Evolutionary conservation across 208 protist species (phyloP).

Genomic region (Porcisia deanei): DNA sequence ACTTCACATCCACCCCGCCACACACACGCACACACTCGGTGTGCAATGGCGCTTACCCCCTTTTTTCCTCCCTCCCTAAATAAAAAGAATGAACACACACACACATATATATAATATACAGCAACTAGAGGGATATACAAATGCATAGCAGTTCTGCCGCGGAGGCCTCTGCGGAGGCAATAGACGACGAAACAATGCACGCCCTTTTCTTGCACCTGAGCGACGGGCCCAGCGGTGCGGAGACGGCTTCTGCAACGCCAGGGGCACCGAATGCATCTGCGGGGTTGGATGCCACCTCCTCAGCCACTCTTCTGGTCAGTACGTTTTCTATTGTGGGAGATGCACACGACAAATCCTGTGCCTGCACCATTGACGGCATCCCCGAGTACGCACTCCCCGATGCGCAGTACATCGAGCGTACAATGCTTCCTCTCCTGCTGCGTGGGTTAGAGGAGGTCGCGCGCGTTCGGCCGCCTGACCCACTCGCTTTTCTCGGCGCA

Average conservation of each 20-base stretch:
- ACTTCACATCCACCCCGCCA: too few species aligned
- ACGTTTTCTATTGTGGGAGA: neutral
- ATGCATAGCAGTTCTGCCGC: neutral
- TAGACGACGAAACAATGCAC: constrained; percentile 25
- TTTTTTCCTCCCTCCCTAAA: neutral
- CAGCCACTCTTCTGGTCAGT: neutral
- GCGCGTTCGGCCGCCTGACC: constrained; percentile 60
- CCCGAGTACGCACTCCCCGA: constrained; percentile 77
- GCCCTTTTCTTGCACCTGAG: constrained; percentile 14
- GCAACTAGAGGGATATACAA: neutral
- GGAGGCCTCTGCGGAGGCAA: constrained; percentile 4
- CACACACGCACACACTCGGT: too few species aligned
- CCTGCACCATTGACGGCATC: constrained; percentile 10
- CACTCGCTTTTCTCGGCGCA: constrained; percentile 81
- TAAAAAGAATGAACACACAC: neutral
- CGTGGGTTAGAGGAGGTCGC: constrained; percentile 79
- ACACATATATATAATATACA: neutral
- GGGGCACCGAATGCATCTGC: neutral
- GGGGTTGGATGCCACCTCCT: neutral
- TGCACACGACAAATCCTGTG: neutral
- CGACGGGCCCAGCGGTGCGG: neutral
- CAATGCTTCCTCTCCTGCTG: constrained; percentile 75
- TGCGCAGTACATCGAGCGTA: constrained; percentile 76
- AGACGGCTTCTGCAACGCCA: neutral
- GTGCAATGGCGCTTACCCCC: too few species aligned